phyloP scores from a whole-genome alignment of 345 rosid genomes.

The Citrus hindsii region DNA sequence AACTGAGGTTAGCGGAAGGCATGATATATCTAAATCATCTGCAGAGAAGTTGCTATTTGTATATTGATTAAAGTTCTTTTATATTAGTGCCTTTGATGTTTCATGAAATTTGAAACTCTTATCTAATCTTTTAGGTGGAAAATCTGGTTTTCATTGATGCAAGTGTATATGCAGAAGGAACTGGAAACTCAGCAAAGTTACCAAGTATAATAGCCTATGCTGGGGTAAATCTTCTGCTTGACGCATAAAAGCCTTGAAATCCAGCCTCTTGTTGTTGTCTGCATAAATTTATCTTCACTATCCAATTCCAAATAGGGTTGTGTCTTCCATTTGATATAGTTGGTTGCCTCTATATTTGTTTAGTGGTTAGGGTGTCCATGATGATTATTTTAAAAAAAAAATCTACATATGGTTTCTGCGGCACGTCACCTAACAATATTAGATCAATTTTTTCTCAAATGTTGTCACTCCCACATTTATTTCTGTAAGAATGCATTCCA shows the following conservation, averaged over 20 bases:
- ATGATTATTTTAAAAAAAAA: background rate
- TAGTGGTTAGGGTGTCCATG: background rate
- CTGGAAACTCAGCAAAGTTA: conserved; percentile 72
- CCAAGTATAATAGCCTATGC: conserved; percentile 77
- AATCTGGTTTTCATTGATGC: conserved; percentile 82
- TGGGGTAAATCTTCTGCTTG: conserved; percentile 50
- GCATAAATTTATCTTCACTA: background rate
- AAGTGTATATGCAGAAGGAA: conserved; percentile 89
- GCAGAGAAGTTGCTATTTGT: background rate
- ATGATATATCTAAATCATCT: background rate
- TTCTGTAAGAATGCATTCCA: background rate
- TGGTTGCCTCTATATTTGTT: background rate
- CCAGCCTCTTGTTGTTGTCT: background rate
- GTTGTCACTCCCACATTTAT: background rate
- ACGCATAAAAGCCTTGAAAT: background rate
- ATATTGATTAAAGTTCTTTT: background rate
- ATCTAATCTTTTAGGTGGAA: conserved; percentile 46
- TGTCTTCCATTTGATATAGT: background rate
- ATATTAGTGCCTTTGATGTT: background rate
- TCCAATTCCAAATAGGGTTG: background rate
- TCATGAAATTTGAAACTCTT: background rate
- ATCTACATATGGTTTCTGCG: background rate
- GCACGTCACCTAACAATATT: background rate
- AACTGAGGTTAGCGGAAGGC: conserved; percentile 4
- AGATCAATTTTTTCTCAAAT: background rate